Conservation (phyloP, 2,329 filamentous ascomycete species). For the Colletotrichum sp. region DNA sequence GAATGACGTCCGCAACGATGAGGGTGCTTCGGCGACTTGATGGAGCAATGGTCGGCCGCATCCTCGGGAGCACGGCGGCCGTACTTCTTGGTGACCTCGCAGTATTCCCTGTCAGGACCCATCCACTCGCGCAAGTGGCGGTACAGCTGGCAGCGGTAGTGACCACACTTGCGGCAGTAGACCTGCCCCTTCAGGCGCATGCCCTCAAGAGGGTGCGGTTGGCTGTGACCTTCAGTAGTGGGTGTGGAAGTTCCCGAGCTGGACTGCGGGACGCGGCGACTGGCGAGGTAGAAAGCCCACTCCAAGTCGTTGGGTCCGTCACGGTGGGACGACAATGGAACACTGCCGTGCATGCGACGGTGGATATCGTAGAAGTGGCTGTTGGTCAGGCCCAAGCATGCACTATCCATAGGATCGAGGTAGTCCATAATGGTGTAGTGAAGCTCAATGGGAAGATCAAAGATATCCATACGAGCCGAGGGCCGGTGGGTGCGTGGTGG, state of each 20-base stretch:
- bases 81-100: constrained; percentile 63
- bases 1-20: constrained; percentile 63
- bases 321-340: constrained; percentile 63
- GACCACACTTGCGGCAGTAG: constrained; percentile 67
- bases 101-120: constrained; percentile 63
- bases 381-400: constrained; percentile 65
- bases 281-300: constrained; percentile 66
- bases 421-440: constrained; percentile 66
- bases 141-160: constrained; percentile 66
- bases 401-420: constrained; percentile 69
- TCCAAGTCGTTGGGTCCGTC: constrained; percentile 67
- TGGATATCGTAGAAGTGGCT: constrained; percentile 64
- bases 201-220: constrained; percentile 40
- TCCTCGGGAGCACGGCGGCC: constrained; percentile 52
- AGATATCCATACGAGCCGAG: constrained; percentile 49
- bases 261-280: constrained; percentile 40
- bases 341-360: constrained; percentile 57
- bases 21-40: constrained; percentile 64
- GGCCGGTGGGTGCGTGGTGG: constrained; percentile 51
- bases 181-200: constrained; percentile 63
- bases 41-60: constrained; percentile 59
- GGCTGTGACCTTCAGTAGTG: constrained; percentile 2
- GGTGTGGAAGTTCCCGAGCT: constrained; percentile 1
- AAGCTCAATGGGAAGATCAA: constrained; percentile 62
- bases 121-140: constrained; percentile 67